Conservation (phyloP, 2,329 filamentous ascomycete genomes). For the Bipolaris oryzae region DNA sequence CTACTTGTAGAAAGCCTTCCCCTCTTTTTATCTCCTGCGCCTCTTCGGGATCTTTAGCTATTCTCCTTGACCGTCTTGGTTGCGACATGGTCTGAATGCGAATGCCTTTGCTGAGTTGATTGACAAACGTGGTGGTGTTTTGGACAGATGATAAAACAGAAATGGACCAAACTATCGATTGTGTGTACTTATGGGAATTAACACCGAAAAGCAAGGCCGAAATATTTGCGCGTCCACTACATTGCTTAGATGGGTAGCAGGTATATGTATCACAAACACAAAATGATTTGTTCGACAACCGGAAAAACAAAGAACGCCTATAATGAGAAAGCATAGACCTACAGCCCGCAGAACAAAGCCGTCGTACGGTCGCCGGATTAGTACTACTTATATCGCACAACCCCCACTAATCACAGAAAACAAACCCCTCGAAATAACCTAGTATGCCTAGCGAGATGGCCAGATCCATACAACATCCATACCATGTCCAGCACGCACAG, state of each 20-base stretch:
- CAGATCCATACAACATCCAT: neutral
- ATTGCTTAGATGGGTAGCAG: too few species aligned
- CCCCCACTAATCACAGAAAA: neutral
- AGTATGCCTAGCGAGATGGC: too few species aligned
- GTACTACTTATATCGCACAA: neutral
- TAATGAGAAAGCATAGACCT: neutral
- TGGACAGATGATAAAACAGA: neutral
- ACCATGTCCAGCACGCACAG: too few species aligned
- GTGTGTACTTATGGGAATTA: neutral
- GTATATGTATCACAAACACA: too few species aligned
- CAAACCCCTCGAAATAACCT: neutral
- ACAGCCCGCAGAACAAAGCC: neutral
- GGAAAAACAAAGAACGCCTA: neutral
- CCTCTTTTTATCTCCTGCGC: neutral
- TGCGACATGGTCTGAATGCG: neutral
- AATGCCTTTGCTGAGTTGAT: neutral
- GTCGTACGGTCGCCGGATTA: neutral
- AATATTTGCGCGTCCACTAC: neutral
- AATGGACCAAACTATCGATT: neutral
- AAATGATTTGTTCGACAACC: neutral
- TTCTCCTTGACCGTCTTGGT: neutral
- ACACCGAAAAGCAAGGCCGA: neutral
- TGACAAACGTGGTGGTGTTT: too few species aligned
- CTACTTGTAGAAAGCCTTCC: neutral
- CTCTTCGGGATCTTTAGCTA: neutral